phyloP scores from a whole-genome alignment of 441 rosid genomes.

The Adansonia rubrostipa region DNA sequence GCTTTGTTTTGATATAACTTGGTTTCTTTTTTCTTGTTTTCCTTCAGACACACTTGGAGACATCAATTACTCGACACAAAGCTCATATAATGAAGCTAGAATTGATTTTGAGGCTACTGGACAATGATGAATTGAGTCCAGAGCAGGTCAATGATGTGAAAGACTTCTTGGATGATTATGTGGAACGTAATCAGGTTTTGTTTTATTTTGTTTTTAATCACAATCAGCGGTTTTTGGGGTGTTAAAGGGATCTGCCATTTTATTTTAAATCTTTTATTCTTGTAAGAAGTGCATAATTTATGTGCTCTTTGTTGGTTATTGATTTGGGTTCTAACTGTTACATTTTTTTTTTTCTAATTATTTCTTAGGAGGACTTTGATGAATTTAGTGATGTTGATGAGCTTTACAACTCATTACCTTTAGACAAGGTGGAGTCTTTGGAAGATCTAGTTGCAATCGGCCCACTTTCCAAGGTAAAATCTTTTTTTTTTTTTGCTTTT shows the following conservation, averaged over 20 bases:
- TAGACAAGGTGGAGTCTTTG: constrained; percentile 97
- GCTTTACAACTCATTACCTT: constrained; percentile 77
- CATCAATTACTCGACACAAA: constrained; percentile 91
- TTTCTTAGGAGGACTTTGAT: constrained; percentile 89
- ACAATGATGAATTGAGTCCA: constrained; percentile 97
- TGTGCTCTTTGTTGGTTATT: constrained; percentile 9
- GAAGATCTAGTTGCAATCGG: constrained; percentile 91
- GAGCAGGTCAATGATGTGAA: constrained; percentile 97
- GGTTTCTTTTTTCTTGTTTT: constrained; percentile 7
- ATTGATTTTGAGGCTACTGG: constrained; percentile 90
- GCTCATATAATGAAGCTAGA: constrained; percentile 96
- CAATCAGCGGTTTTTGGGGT: neutral
- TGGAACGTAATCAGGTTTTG: constrained; percentile 98
- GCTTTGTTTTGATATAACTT: neutral
- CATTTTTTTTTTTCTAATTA: constrained; percentile 15
- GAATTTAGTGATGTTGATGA: constrained; percentile 94
- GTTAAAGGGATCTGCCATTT: constrained; percentile 16
- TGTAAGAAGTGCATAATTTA: constrained; percentile 22
- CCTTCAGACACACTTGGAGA: constrained; percentile 86
- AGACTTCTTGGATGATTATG: constrained; percentile 96
- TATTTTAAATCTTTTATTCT: neutral
- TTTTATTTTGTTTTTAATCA: neutral
- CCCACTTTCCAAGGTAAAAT: constrained; percentile 82
- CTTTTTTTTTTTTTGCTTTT: constrained; percentile 16
- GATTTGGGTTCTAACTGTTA: neutral